These are phyloP conservation scores for Astragalus membranaceus DNA, from an alignment of 306 rosid genomes.

Conservation along the genomic window DNA sequence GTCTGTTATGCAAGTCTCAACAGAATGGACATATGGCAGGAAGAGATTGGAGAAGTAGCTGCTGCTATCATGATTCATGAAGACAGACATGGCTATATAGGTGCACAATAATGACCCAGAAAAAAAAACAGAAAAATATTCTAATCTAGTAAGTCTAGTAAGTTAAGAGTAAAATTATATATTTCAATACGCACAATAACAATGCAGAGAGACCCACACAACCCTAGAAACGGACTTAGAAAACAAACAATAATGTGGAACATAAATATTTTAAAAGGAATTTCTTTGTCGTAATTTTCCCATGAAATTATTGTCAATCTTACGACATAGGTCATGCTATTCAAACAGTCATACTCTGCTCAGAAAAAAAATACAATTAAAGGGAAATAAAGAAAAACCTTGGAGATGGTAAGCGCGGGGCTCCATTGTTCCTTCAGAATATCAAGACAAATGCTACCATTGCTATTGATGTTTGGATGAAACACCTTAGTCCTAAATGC, in stretches of 20 bases:
- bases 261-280: not conserved
- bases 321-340: not conserved
- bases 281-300: not conserved
- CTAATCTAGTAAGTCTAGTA: not conserved
- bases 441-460: conserved; percentile 72
- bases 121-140: not conserved
- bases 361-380: not conserved
- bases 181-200: not conserved
- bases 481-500: conserved; percentile 78
- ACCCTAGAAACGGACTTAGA: not conserved
- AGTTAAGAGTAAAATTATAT: not conserved
- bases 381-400: conserved; percentile 26
- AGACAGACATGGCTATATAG: not conserved
- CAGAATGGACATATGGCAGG: not conserved
- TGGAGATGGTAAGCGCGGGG: conserved; percentile 68
- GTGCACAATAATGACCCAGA: not conserved
- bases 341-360: not conserved
- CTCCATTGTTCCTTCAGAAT: conserved; percentile 78
- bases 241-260: not conserved
- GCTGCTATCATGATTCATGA: not conserved
- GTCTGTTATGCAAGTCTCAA: not conserved
- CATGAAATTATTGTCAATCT: not conserved
- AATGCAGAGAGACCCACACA: not conserved
- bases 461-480: conserved; percentile 69
- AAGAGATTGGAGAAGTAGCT: not conserved